These are phyloP conservation scores for Elongisporangium prolatum DNA, from an alignment of 352 stramenopile species.

Conservation along the genomic window DNA sequence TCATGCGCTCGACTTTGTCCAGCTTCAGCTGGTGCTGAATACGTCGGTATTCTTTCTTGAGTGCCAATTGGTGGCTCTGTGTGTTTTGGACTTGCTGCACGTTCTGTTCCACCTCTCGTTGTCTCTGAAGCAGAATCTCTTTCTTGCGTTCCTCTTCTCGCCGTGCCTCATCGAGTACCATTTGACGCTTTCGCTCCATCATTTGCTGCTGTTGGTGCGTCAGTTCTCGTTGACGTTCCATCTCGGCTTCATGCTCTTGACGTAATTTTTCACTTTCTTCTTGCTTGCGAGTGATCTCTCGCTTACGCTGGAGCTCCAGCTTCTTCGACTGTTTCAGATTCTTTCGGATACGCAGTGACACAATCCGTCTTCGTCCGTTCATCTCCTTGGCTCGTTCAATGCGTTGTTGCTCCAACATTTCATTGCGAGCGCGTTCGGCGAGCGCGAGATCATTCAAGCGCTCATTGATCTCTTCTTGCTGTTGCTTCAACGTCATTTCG, in stretches of 20 bases:
- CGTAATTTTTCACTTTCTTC: slow-evolving; percentile 46
- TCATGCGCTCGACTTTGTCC: slow-evolving; percentile 91
- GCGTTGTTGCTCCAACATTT: slow-evolving; percentile 71
- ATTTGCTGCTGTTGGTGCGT: slow-evolving; percentile 64
- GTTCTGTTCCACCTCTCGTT: slow-evolving; percentile 67
- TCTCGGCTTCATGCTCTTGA: slow-evolving; percentile 55
- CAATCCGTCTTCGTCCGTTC: slow-evolving; percentile 53
- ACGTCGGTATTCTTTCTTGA: slow-evolving; percentile 81
- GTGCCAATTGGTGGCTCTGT: slow-evolving; percentile 62
- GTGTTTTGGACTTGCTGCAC: slow-evolving; percentile 64
- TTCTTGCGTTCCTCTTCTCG: slow-evolving; percentile 80
- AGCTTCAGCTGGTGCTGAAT: slow-evolving; percentile 83
- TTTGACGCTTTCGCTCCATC: slow-evolving; percentile 60
- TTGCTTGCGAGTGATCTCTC: slow-evolving; percentile 62
- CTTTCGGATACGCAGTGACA: slow-evolving; percentile 58
- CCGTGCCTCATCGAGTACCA: slow-evolving; percentile 62
- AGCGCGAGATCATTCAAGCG: slow-evolving; percentile 55
- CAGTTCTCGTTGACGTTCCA: slow-evolving; percentile 45
- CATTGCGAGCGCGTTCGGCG: slow-evolving; percentile 56
- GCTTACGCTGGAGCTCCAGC: slow-evolving; percentile 57
- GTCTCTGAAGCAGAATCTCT: slow-evolving; percentile 49
- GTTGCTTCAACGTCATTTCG: slow-evolving; percentile 46
- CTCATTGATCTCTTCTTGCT: slow-evolving; percentile 63
- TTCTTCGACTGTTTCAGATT: slow-evolving; percentile 65
- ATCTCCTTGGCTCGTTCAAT: slow-evolving; percentile 58